Evolutionary conservation across 164 flowering plant species (phyloP).

Genomic region (Nelumbo lutea): DNA sequence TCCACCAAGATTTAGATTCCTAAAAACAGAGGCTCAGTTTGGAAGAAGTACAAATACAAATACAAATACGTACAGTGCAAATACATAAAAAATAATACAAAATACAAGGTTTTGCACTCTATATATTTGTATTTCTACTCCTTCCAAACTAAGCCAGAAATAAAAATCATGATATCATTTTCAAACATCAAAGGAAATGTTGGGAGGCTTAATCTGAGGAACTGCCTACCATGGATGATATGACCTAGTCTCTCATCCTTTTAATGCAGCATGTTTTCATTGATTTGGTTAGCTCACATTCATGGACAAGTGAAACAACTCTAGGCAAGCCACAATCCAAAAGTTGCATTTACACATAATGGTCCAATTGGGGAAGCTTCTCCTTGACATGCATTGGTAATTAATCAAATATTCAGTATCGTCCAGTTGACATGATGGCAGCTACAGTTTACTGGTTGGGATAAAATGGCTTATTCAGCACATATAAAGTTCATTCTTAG

Average conservation of each 20-base stretch:
- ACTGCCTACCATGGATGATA: too few relatives aligned
- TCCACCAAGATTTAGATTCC: slow-evolving; percentile 79
- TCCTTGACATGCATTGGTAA: not conserved
- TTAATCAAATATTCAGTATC: not conserved
- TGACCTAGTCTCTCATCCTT: too few relatives aligned
- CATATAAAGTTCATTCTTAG: not conserved
- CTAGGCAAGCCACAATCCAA: not conserved
- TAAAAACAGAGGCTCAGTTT: slow-evolving; percentile 15
- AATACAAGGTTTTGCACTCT: too few relatives aligned
- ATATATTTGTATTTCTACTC: too few relatives aligned
- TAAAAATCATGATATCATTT: slow-evolving; percentile 3
- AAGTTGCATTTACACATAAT: not conserved
- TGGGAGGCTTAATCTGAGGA: too few relatives aligned
- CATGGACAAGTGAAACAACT: not conserved
- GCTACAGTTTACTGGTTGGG: not conserved
- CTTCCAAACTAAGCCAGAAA: not conserved
- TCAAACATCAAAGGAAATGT: not conserved
- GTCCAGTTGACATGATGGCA: not conserved
- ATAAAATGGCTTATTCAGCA: not conserved
- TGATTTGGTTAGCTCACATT: not conserved
- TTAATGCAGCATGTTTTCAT: not conserved
- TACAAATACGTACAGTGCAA: too few relatives aligned
- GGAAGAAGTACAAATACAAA: too few relatives aligned
- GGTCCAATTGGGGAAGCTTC: not conserved
- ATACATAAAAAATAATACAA: too few relatives aligned